phyloP scores from a whole-genome alignment of 768 basidiomycete genomes.

The Trametes villosa region DNA sequence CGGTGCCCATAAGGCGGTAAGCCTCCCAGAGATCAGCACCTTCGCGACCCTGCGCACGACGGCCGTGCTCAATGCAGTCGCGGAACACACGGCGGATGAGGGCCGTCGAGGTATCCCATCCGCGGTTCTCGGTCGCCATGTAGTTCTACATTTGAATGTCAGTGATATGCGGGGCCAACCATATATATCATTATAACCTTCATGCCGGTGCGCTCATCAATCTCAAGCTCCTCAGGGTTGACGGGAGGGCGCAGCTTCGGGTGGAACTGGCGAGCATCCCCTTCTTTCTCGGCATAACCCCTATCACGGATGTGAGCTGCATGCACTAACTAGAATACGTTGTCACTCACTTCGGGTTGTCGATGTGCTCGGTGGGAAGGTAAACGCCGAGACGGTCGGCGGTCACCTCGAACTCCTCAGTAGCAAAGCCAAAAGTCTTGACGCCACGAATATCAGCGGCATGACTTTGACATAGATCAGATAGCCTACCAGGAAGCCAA shows the following conservation, averaged over 20 bases:
- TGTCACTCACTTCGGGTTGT: constrained; percentile 65
- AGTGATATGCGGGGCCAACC: background rate
- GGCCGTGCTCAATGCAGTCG: constrained; percentile 69
- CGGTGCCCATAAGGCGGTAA: constrained; percentile 72
- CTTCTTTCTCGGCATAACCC: constrained; percentile 69
- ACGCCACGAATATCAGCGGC: background rate
- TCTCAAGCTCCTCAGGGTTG: constrained; percentile 69
- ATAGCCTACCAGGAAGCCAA: constrained; percentile 56
- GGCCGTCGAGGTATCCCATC: constrained; percentile 77
- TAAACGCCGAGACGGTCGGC: constrained; percentile 77
- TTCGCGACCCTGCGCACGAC: constrained; percentile 58
- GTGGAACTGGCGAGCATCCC: constrained; percentile 74
- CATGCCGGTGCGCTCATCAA: constrained; percentile 80
- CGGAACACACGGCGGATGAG: constrained; percentile 65
- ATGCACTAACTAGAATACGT: background rate
- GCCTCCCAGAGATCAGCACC: constrained; percentile 64
- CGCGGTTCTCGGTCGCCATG: constrained; percentile 69
- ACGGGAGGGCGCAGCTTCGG: constrained; percentile 78
- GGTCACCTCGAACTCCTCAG: constrained; percentile 73
- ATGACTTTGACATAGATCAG: too few relatives aligned
- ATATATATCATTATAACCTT: constrained; percentile 48
- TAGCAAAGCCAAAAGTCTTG: constrained; percentile 66
- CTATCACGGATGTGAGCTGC: constrained; percentile 34
- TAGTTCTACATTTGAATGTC: constrained; percentile 55
- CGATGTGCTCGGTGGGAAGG: constrained; percentile 77